Evolutionary conservation across 2,329 filamentous ascomycete species (phyloP), one percentile per base, ranked within the genome.

Genomic region (Alternaria sp.): DNA sequence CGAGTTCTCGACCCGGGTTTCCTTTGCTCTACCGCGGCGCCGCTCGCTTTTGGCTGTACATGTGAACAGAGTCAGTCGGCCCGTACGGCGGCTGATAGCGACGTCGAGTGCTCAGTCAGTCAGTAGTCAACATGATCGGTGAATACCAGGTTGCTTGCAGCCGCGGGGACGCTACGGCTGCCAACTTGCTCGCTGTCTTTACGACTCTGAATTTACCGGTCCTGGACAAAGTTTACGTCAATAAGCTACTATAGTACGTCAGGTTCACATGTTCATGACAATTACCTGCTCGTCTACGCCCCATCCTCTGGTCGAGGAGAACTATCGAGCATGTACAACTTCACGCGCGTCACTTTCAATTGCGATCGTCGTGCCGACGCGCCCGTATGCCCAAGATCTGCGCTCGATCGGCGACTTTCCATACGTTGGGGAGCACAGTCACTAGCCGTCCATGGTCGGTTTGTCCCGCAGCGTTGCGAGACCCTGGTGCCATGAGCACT

Each of bases 371-470:
- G 8, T 43, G 14, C 10, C 21, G 25, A 60, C 45, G 56, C 61
- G 64, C 58, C 55, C 67, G 25, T 68, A 28, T 60, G 64, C 63
- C 67, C 68, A 73, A 71, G 66, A 76, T 73, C 74, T 67, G 56
- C 70, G 58, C 56, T 46, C 28, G 50, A 71, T 72, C 70, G 61
- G 66, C 43, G 53, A 65, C 68, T 71, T 69, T 55, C 61, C 67
- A 60, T 60, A 58, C 66, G 58, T 69, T 65, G 64, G 68, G 49
- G 37, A 69, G 61, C 62, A 58, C 68, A 61, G 60, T 54, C 65
- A 59, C 60, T 66, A 65, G 61, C 67, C 63, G 62, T 63, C 55
- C 45, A 56, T 54, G 57, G 66, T 58, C 61, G 65, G 63, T 65
- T 63, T 65, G 63, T 67, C 67, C 71, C 69, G 68, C 67, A 66